Evolutionary conservation across 371 early-diverging fungal species (phyloP).

Genomic region (Mucor mucedo): DNA sequence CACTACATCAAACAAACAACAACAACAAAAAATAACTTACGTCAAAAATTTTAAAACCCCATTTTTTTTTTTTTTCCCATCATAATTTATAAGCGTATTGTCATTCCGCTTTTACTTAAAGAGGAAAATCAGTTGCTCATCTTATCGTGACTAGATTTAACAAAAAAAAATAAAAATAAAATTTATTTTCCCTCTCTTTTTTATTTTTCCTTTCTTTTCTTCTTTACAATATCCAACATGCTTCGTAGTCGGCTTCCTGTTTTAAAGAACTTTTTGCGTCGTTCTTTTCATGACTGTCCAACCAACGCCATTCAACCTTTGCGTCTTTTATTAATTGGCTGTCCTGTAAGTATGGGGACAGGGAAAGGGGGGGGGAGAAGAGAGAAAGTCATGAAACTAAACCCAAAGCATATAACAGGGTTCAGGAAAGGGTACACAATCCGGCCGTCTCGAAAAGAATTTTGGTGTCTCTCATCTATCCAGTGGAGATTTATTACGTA

Average conservation of each 20-base stretch:
- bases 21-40: too few relatives aligned
- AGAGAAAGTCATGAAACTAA: too few relatives aligned
- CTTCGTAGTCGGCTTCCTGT: slow-evolving; percentile 8
- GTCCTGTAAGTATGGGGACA: slow-evolving; percentile 54
- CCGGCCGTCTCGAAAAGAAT: slow-evolving; percentile 69
- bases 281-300: slow-evolving; percentile 49
- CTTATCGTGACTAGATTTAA: slow-evolving; percentile 7
- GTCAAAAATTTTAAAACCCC: too few relatives aligned
- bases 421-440: slow-evolving; percentile 89
- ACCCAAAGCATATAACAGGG: slow-evolving; percentile 49
- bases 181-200: slow-evolving; percentile 3
- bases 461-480: slow-evolving; percentile 75
- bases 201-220: not conserved
- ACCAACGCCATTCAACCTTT: slow-evolving; percentile 52
- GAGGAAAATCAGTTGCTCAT: not conserved
- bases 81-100: not conserved
- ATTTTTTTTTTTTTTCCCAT: not conserved
- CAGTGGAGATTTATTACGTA: slow-evolving; percentile 85
- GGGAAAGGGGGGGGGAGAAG: too few relatives aligned
- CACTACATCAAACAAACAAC: too few relatives aligned
- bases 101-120: slow-evolving; percentile 1
- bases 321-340: slow-evolving; percentile 62
- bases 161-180: not conserved
- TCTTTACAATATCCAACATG: not conserved
- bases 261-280: slow-evolving; percentile 2